Evolutionary conservation across 441 rosid species (phyloP).

Genomic region (Adansonia madagascariensis): DNA sequence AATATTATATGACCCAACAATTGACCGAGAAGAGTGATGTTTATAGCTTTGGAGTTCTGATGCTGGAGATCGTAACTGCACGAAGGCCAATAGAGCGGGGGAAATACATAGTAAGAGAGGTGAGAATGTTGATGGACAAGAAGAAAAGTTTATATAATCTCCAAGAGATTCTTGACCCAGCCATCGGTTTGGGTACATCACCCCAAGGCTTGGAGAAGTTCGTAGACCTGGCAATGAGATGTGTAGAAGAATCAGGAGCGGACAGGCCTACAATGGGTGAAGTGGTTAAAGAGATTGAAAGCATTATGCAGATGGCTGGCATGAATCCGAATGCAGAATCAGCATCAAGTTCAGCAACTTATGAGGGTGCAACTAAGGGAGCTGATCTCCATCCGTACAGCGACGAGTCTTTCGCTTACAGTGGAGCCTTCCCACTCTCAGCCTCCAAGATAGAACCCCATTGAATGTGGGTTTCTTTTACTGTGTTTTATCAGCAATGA

Average conservation of each 20-base stretch:
- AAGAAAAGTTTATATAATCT: conserved; percentile 63
- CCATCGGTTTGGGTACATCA: conserved; percentile 40
- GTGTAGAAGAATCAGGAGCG: conserved; percentile 61
- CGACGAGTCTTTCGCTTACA: conserved; percentile 43
- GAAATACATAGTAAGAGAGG: conserved; percentile 73
- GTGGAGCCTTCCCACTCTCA: conserved; percentile 42
- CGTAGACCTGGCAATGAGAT: conserved; percentile 68
- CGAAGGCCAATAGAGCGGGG: conserved; percentile 72
- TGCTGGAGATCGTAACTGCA: conserved; percentile 68
- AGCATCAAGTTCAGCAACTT: conserved; percentile 54
- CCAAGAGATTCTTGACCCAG: conserved; percentile 57
- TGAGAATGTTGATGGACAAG: conserved; percentile 53
- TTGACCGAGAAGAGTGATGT: conserved; percentile 91
- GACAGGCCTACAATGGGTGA: conserved; percentile 79
- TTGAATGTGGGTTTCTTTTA: not conserved
- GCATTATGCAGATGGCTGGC: conserved; percentile 62
- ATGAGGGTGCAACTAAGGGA: conserved; percentile 40
- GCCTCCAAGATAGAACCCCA: conserved; percentile 45
- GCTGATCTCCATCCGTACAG: conserved; percentile 39
- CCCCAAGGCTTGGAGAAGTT: conserved; percentile 62
- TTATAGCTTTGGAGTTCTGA: conserved; percentile 81
- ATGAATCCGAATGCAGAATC: conserved; percentile 67
- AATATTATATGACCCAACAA: conserved; percentile 83
- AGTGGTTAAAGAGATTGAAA: conserved; percentile 76
- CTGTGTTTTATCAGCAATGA: conserved; percentile 3